Evolutionary conservation across 306 rosid species (phyloP).

Genomic region (Carpinus viminea): DNA sequence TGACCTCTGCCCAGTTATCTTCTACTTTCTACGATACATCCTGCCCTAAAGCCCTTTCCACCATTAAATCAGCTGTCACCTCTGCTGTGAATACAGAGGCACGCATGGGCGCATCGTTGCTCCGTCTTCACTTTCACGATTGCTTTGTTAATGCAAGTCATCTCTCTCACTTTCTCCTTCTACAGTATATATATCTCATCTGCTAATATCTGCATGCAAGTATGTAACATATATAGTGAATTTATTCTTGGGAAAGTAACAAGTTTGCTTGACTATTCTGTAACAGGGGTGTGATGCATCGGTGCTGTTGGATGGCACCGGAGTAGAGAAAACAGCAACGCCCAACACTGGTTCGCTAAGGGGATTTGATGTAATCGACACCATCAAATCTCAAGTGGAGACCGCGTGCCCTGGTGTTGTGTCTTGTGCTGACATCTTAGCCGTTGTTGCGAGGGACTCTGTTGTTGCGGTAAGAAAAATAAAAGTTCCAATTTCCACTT

Average conservation of each 20-base stretch:
- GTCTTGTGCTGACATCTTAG: conserved; percentile 57
- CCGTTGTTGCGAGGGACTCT: conserved; percentile 51
- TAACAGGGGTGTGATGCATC: conserved; percentile 67
- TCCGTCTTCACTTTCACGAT: conserved; percentile 88
- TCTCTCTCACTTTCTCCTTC: not conserved
- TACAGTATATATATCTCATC: too few species aligned
- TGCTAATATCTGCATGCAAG: too few species aligned
- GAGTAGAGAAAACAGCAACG: conserved; percentile 36
- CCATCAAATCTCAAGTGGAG: conserved; percentile 40
- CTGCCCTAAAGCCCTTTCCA: conserved; percentile 61
- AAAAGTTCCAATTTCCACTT: not conserved
- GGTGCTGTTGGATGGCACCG: conserved; percentile 43
- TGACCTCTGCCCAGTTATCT: conserved; percentile 57
- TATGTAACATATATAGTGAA: too few species aligned
- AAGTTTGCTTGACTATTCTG: too few species aligned
- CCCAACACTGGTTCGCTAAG: conserved; percentile 46
- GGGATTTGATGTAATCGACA: conserved; percentile 52
- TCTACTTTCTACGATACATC: conserved; percentile 43
- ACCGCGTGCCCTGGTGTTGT: conserved; percentile 34
- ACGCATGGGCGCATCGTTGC: conserved; percentile 88
- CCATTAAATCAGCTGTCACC: conserved; percentile 39
- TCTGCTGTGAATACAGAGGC: conserved; percentile 50
- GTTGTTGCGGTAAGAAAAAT: conserved; percentile 31
- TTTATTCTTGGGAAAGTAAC: too few species aligned
- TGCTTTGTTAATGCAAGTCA: conserved; percentile 82